Conservation (phyloP, 2,329 filamentous ascomycete species). For the Herpotrichia juniperi region DNA sequence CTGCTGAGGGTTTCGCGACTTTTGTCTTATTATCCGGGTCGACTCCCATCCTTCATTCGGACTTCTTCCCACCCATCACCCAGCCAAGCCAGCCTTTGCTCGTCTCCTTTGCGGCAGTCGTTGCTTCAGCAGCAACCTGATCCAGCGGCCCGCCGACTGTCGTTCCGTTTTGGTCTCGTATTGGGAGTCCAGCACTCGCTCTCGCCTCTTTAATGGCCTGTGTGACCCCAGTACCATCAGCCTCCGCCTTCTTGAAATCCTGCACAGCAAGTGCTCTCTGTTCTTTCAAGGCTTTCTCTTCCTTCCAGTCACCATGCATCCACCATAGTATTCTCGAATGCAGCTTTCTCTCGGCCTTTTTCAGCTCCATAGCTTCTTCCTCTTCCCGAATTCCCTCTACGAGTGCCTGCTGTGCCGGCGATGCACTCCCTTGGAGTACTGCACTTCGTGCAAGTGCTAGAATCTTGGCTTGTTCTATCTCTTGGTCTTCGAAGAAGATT, state of each 20-base stretch:
- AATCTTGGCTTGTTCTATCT: constrained; percentile 50
- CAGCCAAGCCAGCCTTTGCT: constrained; percentile 55
- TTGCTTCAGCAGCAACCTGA: constrained; percentile 50
- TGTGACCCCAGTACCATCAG: constrained; percentile 29
- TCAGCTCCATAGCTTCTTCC: constrained; percentile 55
- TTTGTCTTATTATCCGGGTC: background rate
- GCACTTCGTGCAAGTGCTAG: constrained; percentile 53
- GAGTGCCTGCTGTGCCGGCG: constrained; percentile 58
- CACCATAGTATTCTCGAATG: constrained; percentile 41
- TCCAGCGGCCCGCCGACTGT: constrained; percentile 54
- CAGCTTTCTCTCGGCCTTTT: constrained; percentile 39
- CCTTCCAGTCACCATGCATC: constrained; percentile 45
- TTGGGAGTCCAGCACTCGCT: constrained; percentile 21
- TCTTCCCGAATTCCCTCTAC: constrained; percentile 67
- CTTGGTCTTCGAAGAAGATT: constrained; percentile 64
- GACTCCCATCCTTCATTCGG: constrained; percentile 17
- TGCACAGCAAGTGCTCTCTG: constrained; percentile 39
- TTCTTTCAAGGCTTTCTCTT: constrained; percentile 42
- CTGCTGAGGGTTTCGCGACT: background rate
- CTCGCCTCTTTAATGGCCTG: constrained; percentile 42
- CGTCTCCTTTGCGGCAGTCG: constrained; percentile 41
- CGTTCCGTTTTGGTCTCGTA: constrained; percentile 22
- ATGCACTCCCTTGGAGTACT: constrained; percentile 50
- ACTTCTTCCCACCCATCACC: constrained; percentile 48
- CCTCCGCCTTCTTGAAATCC: constrained; percentile 35